Evolutionary conservation across 495 filamentous ascomycete species (phyloP).

Genomic region (Trichocladium uniseriatum): DNA sequence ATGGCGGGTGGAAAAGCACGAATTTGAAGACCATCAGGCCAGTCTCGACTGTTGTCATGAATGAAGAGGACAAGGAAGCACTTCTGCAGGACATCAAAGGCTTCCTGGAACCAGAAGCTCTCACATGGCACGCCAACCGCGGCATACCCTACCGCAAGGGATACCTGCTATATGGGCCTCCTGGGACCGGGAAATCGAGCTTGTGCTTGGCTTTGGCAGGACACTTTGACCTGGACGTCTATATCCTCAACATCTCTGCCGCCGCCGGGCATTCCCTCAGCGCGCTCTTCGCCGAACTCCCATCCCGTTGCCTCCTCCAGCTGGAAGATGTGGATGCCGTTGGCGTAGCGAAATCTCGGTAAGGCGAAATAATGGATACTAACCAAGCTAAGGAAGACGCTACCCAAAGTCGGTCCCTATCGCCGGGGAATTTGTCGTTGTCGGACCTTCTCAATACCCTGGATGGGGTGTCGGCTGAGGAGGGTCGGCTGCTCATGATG

Average conservation of each 20-base stretch:
- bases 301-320: constrained; percentile 38
- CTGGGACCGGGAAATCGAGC: constrained; percentile 45
- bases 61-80: constrained; percentile 3
- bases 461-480: constrained; percentile 56
- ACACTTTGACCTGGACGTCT: constrained; percentile 36
- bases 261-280: constrained; percentile 10
- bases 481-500: constrained; percentile 68
- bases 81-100: constrained; percentile 6
- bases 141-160: constrained; percentile 44
- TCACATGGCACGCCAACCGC: constrained; percentile 26
- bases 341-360: constrained; percentile 13
- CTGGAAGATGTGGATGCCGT: constrained; percentile 43
- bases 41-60: constrained; percentile 9
- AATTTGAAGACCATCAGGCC: constrained; percentile 1
- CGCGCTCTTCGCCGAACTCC: constrained; percentile 21
- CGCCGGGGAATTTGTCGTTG: constrained; percentile 38
- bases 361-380: constrained; percentile 8
- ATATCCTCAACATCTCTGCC: constrained; percentile 37
- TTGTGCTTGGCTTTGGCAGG: constrained; percentile 41
- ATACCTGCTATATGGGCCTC: constrained; percentile 41
- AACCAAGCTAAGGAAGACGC: background rate
- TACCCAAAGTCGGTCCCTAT: background rate
- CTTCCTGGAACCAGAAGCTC: constrained; percentile 3
- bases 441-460: constrained; percentile 62
- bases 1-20: constrained; percentile 7